Evolutionary conservation across 2,329 filamentous ascomycete genomes (phyloP), one percentile per base, ranked within the genome.

Genomic region (Colletotrichum liriopes): DNA sequence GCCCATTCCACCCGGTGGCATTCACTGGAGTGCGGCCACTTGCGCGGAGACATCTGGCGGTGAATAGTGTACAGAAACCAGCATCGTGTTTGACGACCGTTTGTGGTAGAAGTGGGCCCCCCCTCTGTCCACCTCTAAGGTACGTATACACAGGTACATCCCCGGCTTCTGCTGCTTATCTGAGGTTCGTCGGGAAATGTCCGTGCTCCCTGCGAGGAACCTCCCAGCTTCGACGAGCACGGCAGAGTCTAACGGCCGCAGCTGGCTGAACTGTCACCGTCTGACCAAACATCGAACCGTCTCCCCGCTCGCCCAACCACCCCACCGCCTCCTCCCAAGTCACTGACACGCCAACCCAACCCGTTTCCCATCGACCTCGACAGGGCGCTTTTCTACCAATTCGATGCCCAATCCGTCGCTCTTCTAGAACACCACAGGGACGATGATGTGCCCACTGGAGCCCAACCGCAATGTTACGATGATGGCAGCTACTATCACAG

Each of bases 61-160:
- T 72, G 69, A 72, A 60, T 49, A n/a, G n/a, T n/a, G n/a, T n/a
- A 47, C 55, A 64, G 51, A 37, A 65, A 64, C 66, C 47, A 68
- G 67, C n/a, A 56, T 35, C 29, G 41, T 68, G 69, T 64, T 69
- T 72, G 65, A 59, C 54, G 32, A 47, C 65, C 65, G 65, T 72
- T 72, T 64, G 47, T 54, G 23, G 58, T 55, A 49, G 58, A 69
- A 69, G 59, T 41, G 65, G 69, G 51, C 14, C 69, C 12, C 16
- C 32, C 32, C 26, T 41, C 26, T 8, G 43, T 2, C 29, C 43
- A 41, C 16, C 35, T 39, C 61, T 43, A 47, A 65, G 51, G 11
- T 49, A 41, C 18, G 3, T 3, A 20, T 52, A 39, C 47, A 4
- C 0, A 11, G 41, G 37, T 60, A 61, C 56, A 20, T 60, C 14